Percentiles rank a stretch among this genome's conserved stretches.
These are phyloP conservation scores for Aurantiochytrium sp. DNA, from an alignment of 108 stramenopile species.

Conservation along the genomic window DNA sequence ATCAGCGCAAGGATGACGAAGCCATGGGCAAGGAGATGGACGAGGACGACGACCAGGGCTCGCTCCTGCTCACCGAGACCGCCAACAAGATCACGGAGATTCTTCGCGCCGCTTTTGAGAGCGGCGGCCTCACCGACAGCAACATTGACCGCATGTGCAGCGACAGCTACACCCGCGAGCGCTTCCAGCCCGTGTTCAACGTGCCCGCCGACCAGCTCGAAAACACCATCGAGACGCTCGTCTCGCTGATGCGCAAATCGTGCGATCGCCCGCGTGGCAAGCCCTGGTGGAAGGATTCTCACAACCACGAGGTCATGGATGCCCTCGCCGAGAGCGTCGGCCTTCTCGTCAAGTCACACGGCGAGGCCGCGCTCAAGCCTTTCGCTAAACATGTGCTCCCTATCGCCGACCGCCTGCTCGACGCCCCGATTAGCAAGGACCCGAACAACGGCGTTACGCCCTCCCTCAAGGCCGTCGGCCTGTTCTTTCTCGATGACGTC, in stretches of 20 bases:
- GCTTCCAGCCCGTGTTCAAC: background rate
- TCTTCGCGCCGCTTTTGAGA: background rate
- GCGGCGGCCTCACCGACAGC: background rate
- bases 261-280: conserved; percentile 8
- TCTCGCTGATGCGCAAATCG: background rate
- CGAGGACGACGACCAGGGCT: background rate
- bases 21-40: conserved; percentile 20
- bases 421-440: background rate
- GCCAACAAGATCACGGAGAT: background rate
- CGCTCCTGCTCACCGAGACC: background rate
- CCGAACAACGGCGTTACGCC: background rate
- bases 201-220: background rate
- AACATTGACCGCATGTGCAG: background rate
- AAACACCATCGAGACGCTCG: background rate
- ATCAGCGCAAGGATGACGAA: background rate
- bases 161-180: background rate
- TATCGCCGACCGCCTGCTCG: background rate
- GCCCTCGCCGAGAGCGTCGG: background rate
- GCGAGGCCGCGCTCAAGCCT: conserved; percentile 14
- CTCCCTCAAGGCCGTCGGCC: background rate
- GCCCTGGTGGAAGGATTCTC: conserved; percentile 7
- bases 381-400: background rate
- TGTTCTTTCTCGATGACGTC: background rate
- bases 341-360: background rate
- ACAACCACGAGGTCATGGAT: conserved; percentile 12